phyloP scores from a whole-genome alignment of 148 eudicot genomes.

The Diospyros kaki region DNA sequence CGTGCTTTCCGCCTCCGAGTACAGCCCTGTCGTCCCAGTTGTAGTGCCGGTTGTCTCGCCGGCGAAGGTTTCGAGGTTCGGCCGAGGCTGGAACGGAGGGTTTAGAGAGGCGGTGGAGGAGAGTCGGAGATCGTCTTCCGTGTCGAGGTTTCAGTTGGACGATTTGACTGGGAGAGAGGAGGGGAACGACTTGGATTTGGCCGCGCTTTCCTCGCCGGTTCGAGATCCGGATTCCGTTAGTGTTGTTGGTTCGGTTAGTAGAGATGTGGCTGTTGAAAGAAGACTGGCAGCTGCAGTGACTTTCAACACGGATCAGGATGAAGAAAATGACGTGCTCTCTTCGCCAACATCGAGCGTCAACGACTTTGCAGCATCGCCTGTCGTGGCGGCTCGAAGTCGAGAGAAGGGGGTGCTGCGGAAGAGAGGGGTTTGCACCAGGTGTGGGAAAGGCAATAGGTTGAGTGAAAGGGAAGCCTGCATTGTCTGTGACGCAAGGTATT shows the following conservation, averaged over 20 bases:
- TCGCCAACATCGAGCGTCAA: constrained; percentile 12
- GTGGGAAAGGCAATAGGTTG: constrained; percentile 21
- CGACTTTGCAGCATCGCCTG: constrained; percentile 8
- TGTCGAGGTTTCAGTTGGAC: neutral
- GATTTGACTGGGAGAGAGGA: neutral
- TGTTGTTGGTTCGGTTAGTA: neutral
- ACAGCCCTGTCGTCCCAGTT: neutral
- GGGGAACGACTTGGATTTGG: neutral
- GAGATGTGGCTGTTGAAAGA: neutral
- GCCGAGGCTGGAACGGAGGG: constrained; percentile 3
- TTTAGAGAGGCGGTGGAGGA: neutral
- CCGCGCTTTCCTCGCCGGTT: neutral
- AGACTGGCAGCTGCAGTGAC: constrained; percentile 9
- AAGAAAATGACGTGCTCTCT: constrained; percentile 8
- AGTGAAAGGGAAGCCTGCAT: constrained; percentile 26
- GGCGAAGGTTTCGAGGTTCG: constrained; percentile 12
- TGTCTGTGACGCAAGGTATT: constrained; percentile 36
- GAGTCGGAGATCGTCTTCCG: constrained; percentile 4
- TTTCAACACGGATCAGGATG: constrained; percentile 13
- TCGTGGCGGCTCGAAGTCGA: neutral
- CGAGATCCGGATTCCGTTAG: neutral
- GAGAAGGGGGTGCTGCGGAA: constrained; percentile 12
- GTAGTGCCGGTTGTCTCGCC: neutral
- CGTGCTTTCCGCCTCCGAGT: neutral
- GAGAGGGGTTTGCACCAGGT: constrained; percentile 29